Evolutionary conservation across 495 filamentous ascomycete genomes (phyloP).

Genomic region (Xylaria castorea): DNA sequence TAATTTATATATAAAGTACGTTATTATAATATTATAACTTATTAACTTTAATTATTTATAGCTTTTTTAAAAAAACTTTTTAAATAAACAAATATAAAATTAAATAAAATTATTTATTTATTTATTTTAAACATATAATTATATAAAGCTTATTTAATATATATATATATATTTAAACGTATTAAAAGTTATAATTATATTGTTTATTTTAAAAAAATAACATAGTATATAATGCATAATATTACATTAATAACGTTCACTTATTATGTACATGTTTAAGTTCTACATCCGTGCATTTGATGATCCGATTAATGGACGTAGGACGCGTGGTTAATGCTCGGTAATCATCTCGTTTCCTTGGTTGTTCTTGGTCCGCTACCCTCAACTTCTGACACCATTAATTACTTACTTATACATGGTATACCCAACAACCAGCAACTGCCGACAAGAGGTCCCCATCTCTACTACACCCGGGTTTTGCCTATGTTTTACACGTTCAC

Average conservation of each 20-base stretch:
- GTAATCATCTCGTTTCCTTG: not conserved
- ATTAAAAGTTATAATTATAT: too few relatives aligned
- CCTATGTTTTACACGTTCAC: conserved; percentile 1
- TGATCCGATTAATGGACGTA: not conserved
- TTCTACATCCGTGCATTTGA: not conserved
- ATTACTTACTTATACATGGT: not conserved
- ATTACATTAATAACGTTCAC: not conserved
- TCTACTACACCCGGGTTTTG: not conserved
- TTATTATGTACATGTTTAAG: not conserved
- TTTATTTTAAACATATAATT: too few relatives aligned
- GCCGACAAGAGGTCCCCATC: not conserved
- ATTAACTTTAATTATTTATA: too few relatives aligned
- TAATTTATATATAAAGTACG: too few relatives aligned
- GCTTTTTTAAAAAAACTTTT: too few relatives aligned
- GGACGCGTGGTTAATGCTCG: not conserved
- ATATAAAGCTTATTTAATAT: too few relatives aligned
- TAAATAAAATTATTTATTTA: too few relatives aligned
- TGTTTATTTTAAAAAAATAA: not conserved
- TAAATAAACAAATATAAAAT: too few relatives aligned
- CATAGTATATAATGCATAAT: not conserved
- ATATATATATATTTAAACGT: too few relatives aligned
- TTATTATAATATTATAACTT: too few relatives aligned
- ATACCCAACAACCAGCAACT: not conserved
- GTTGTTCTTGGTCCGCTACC: not conserved
- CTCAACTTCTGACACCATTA: not conserved